phyloP scores from a whole-genome alignment of 495 filamentous ascomycete genomes.

The Copromyces sp. region DNA sequence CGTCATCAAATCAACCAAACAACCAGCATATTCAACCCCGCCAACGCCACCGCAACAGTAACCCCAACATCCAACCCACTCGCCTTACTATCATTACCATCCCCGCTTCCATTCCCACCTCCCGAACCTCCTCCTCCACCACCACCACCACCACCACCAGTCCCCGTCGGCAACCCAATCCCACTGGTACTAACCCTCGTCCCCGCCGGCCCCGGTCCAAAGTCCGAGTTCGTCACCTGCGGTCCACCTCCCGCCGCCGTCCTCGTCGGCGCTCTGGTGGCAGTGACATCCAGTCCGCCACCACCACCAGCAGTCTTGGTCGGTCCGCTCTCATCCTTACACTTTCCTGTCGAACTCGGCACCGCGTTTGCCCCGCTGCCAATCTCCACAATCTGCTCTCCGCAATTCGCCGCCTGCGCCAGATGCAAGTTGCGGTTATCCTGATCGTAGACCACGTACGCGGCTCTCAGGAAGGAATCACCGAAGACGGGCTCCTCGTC shows the following conservation, averaged over 20 bases:
- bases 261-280: constrained; percentile 1
- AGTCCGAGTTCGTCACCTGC: not conserved
- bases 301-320: constrained; percentile 1
- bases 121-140: not conserved
- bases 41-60: not conserved
- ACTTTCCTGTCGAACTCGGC: constrained; percentile 6
- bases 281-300: constrained; percentile 4
- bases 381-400: constrained; percentile 18
- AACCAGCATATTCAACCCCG: not conserved
- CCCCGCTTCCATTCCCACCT: not conserved
- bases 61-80: not conserved
- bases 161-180: not conserved
- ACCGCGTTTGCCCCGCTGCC: constrained; percentile 6
- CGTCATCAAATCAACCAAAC: not conserved
- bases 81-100: not conserved
- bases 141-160: not conserved
- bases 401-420: constrained; percentile 28
- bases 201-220: constrained; percentile 11
- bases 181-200: not conserved
- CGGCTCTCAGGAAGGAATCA: constrained; percentile 24
- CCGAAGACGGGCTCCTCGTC: constrained; percentile 20
- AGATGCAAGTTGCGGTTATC: constrained; percentile 25
- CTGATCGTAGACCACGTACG: constrained; percentile 27
- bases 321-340: constrained; percentile 4
- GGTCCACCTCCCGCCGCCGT: constrained; percentile 5